Evolutionary conservation across 2,329 filamentous ascomycete genomes (phyloP), one percentile per base, ranked within the genome.

Genomic region (Stagonosporopsis rhizophila): DNA sequence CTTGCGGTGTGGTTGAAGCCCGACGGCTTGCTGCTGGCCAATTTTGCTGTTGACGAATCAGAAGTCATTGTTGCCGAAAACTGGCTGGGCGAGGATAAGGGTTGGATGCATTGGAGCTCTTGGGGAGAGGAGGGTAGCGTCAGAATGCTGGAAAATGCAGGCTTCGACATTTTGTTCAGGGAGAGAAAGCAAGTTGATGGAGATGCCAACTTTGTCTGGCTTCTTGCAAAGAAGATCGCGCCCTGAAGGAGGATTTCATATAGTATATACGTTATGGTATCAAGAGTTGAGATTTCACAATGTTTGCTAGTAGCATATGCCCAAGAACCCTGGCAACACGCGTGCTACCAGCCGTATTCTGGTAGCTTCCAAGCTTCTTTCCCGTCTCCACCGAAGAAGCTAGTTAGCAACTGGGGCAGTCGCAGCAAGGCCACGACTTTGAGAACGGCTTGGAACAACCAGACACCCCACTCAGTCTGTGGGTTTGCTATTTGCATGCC

Each of bases 1-100:
- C 77, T 85, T 19, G 61, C 56, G 0, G 39, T 35, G 6, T 87
- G 83, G 84, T 65, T 87, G 34, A 81, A 78, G 60, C 80, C 80
- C 0, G 82, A 81, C 0, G 84, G 83, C 1, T 73, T 73, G 34
- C 59, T 86, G 20, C 35, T 72, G 11, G 65, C 60, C 3, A 72
- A 73, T 25, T 76, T 87, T 23, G 77, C 75, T 7, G 73, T 60
- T n/a, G 50, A 59, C 9, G 67, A 69, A 40, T 41, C 52, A 12
- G 49, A 17, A 14, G 48, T 53, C 1, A 25, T 38, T 19, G 56
- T 64, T 35, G 34, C 60, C 14, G 54, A 68, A 39, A 52, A 61
- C 5, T 80, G 76, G 76, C 52, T 79, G 15, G 74, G 65, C 2
- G 67, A 69, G 3, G 70, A 70, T 17, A 58, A 67, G 17, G 69